Conservation (phyloP, 75 land plant species). For the Pinus tabuliformis region DNA sequence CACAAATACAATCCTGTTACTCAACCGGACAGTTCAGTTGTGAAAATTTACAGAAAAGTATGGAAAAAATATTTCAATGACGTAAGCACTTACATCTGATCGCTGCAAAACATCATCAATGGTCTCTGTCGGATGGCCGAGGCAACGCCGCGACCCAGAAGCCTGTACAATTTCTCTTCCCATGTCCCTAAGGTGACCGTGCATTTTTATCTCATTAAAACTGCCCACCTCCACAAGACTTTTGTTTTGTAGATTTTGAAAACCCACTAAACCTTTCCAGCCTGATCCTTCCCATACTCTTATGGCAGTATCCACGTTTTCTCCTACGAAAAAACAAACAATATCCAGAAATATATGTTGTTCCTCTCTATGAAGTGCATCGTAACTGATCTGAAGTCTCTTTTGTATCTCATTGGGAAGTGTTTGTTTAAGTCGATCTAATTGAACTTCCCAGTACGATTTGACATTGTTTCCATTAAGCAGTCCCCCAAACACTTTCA, state of each 20-base stretch:
- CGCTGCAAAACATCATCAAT: not conserved
- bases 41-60: too few species aligned
- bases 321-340: not conserved
- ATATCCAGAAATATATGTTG: constrained; percentile 1
- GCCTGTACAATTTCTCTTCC: not conserved
- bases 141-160: not conserved
- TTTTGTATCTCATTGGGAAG: not conserved
- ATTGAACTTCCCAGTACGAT: not conserved
- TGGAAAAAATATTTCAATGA: not conserved
- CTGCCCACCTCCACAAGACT: not conserved
- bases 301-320: not conserved
- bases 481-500: not conserved
- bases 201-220: not conserved
- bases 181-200: not conserved
- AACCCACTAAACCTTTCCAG: not conserved
- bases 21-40: too few species aligned
- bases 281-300: not conserved
- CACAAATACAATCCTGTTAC: too few species aligned
- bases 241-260: not conserved
- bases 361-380: not conserved
- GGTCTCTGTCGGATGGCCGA: not conserved
- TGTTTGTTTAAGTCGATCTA: not conserved
- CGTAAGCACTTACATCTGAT: not conserved
- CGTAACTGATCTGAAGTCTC: not conserved
- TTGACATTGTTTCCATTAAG: not conserved